Conservation (phyloP, 2,329 filamentous ascomycete species). For the Trichoderma harzianum region DNA sequence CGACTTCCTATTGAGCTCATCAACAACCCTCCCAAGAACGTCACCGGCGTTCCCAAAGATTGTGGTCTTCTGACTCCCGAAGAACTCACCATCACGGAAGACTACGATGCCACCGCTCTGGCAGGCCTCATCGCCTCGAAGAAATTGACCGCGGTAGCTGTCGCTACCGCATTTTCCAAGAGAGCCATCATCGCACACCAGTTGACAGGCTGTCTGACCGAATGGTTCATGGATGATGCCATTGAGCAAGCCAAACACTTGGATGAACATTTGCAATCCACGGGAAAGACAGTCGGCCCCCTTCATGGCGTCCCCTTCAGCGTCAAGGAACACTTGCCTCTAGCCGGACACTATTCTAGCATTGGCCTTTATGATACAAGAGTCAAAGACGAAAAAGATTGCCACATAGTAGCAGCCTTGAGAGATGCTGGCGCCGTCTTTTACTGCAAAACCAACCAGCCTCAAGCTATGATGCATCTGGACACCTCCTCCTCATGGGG, state of each 20-base stretch:
- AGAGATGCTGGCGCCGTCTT: slow-evolving; percentile 58
- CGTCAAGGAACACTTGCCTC: slow-evolving; percentile 60
- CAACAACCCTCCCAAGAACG: slow-evolving; percentile 30
- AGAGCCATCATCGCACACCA: slow-evolving; percentile 54
- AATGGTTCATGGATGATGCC: slow-evolving; percentile 50
- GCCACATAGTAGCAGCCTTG: slow-evolving; percentile 55
- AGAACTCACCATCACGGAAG: slow-evolving; percentile 49
- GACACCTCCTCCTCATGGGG: slow-evolving; percentile 60
- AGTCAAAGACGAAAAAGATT: slow-evolving; percentile 48
- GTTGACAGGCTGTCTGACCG: slow-evolving; percentile 49
- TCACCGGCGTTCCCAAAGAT: slow-evolving; percentile 33
- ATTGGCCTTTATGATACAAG: slow-evolving; percentile 51
- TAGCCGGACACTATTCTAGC: slow-evolving; percentile 47
- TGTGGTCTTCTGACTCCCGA: slow-evolving; percentile 42
- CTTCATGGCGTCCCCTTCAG: slow-evolving; percentile 51
- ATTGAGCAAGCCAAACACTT: slow-evolving; percentile 38
- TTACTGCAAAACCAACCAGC: slow-evolving; percentile 67
- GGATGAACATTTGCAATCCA: slow-evolving; percentile 39
- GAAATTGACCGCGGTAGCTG: slow-evolving; percentile 38
- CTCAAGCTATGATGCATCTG: slow-evolving; percentile 51
- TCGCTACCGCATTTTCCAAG: slow-evolving; percentile 50
- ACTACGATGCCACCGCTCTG: slow-evolving; percentile 42
- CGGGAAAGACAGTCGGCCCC: slow-evolving; percentile 48
- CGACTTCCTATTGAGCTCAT: slow-evolving; percentile 29
- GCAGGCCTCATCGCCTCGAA: slow-evolving; percentile 36